Evolutionary conservation across 2,329 filamentous ascomycete genomes (phyloP).

Genomic region (Trichoderma arundinaceum): DNA sequence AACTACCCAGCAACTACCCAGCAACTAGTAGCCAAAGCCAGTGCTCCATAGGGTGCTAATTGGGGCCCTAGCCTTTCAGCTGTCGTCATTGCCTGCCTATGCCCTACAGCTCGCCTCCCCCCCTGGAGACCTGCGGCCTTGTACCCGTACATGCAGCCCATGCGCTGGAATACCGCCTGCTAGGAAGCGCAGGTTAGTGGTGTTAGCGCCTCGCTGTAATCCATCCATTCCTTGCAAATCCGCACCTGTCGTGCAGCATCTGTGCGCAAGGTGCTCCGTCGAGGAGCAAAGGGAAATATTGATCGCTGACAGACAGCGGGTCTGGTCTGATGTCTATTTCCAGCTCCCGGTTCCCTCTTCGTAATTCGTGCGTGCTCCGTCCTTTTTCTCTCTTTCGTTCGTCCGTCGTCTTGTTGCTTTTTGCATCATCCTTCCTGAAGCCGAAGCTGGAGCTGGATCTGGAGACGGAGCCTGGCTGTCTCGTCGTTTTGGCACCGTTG

Average conservation of each 20-base stretch:
- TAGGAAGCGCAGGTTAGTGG: background rate
- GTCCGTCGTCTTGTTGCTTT: background rate
- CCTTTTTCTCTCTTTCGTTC: background rate
- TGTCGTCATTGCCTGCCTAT: slow-evolving; percentile 23
- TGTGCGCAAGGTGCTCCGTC: background rate
- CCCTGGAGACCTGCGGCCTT: too few species aligned
- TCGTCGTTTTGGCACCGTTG: too few species aligned
- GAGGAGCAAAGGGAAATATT: background rate
- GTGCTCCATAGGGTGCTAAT: too few species aligned
- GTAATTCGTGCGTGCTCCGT: background rate
- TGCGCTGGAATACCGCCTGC: slow-evolving; percentile 17
- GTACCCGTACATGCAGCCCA: background rate
- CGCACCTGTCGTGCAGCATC: background rate
- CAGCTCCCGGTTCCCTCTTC: background rate
- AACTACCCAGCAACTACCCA: too few species aligned
- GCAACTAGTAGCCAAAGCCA: too few species aligned
- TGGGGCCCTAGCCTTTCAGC: background rate
- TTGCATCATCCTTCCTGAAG: background rate
- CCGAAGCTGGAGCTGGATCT: too few species aligned
- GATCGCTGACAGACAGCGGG: slow-evolving; percentile 20
- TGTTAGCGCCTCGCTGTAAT: slow-evolving; percentile 6
- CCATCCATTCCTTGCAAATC: too few species aligned
- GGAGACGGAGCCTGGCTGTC: too few species aligned
- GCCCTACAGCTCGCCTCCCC: background rate
- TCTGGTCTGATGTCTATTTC: slow-evolving; percentile 7